Evolutionary conservation across 2,329 filamentous ascomycete species (phyloP).

Genomic region (Aspergillus vadensis): DNA sequence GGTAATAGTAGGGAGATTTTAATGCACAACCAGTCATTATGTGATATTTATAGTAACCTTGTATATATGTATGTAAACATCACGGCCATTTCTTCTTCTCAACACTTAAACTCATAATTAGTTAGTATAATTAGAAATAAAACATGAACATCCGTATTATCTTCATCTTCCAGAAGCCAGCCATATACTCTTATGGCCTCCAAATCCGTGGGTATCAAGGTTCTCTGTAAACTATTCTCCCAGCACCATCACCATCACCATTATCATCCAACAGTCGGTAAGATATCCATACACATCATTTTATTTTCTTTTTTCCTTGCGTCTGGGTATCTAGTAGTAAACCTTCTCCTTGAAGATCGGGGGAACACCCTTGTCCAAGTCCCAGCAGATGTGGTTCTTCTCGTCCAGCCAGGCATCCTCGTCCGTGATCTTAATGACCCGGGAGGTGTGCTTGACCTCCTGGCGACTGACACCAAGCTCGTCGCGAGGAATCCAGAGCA

Average conservation of each 20-base stretch:
- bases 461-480: constrained; percentile 72
- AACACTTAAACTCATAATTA: too few species aligned
- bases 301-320: too few species aligned
- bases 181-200: not conserved
- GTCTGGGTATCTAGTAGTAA: constrained; percentile 45
- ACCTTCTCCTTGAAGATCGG: constrained; percentile 63
- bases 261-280: not conserved
- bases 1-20: too few species aligned
- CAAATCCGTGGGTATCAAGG: not conserved
- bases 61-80: not conserved
- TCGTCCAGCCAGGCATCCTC: constrained; percentile 71
- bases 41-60: too few species aligned
- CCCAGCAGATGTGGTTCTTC: constrained; percentile 67
- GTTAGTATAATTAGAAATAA: too few species aligned
- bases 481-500: constrained; percentile 86
- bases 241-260: not conserved
- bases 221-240: not conserved
- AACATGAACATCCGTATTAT: constrained; percentile 1
- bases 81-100: not conserved
- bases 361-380: constrained; percentile 56
- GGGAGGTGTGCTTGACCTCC: constrained; percentile 71
- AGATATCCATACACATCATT: too few species aligned
- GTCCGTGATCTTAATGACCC: constrained; percentile 77
- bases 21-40: too few species aligned
- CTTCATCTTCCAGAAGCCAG: not conserved